Base-by-base conservation (phyloP, 495 filamentous ascomycete species). In the Cetradonia linearis region DNA sequence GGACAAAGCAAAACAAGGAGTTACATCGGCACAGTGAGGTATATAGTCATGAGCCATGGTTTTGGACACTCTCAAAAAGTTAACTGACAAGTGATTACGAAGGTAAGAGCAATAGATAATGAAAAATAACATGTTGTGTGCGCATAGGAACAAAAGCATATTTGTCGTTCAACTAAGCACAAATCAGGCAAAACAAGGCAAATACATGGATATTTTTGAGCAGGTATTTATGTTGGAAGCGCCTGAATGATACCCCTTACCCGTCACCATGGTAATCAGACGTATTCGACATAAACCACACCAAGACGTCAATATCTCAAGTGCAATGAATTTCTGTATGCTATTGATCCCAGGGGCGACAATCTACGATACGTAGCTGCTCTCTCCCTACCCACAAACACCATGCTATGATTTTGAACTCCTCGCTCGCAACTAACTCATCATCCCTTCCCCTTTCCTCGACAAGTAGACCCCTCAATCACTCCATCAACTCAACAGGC, bases 401-500 rank as follows among this genome's bases (percentile, higher is more conserved):
- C 56, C 50, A 42, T 56, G 58, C 57, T 56, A 44, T n/a, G n/a
- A 33, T n/a, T 16, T n/a, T 42, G 18, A 16, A 38, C 1, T 25
- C 20, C 27, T 28, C 27, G 16, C 5, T 5, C 8, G 18, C 5
- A 42, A 42, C 11, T n/a, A 8, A 1, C 18, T n/a, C 0, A 5
- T 36, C 33, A 5, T 11, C 33, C 33, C 33, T 36, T 36, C 33
- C 33, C 33, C 33, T 36, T 5, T 36, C 33, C 5, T 36, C 33
- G n/a, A 59, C 28, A 48, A 8, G 16, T 18, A 3, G 13, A 27
- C 23, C 1, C 9, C 5, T 20, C 30, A 10, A 27, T 44, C n/a
- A 13, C 56, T 58, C 33, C n/a, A 96, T 96, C 71, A 97, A 72
- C 74, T 97, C 93, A 2, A 98, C 83, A 0, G 93, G 93, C 16